Evolutionary conservation across 192 early-diverging fungal genomes (phyloP), one percentile per base, ranked within the genome.

Genomic region (Umbelopsis sp.): DNA sequence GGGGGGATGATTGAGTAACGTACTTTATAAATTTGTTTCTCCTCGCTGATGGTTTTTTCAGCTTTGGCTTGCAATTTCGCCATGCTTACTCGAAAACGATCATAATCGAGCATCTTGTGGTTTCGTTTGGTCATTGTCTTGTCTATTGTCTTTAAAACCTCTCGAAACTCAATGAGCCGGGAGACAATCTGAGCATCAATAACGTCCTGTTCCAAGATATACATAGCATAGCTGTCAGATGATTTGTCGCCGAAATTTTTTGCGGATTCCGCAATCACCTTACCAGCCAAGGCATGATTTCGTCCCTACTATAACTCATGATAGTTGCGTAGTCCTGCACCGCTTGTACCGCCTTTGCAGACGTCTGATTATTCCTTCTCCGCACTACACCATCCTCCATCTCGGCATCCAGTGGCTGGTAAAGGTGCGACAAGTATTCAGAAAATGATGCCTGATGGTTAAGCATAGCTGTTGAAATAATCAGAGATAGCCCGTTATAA

Each of bases 81-180:
- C 41, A 97, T 81, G 4, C 82, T 76, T 45, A 82, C 79, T 24
- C 88, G 74, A 82, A 90, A 90, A 34, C 97, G 89, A 77, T 99
- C 97, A 79, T 93, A 98, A 80, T 99, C 97, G 22, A 97, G 76
- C 52, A 93, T 80, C 81, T 99, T 99, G 82, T 96, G 95, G 26
- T 89, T 84, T 24, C 96, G 89, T 84, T 99, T 99, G 12, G 83
- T 85, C 52, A 98, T 94, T 17, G 94, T 87, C 73, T 89, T 92
- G 71, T 89, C 87, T 47, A 98, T 90, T 45, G 86, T 76, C 69
- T 92, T 90, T 73, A 93, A 78, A 73, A 97, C 80, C 17, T 80
- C 79, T 47, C 92, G 76, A 70, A 94, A 86, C 68, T 97, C 96
- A 20, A 79, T 73, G 31, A 90, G 66, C 3, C 96, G 96, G n/a